Evolutionary conservation across 331 rosid genomes (phyloP), one percentile per base, ranked within the genome.

Genomic region (Arachis monticola): DNA sequence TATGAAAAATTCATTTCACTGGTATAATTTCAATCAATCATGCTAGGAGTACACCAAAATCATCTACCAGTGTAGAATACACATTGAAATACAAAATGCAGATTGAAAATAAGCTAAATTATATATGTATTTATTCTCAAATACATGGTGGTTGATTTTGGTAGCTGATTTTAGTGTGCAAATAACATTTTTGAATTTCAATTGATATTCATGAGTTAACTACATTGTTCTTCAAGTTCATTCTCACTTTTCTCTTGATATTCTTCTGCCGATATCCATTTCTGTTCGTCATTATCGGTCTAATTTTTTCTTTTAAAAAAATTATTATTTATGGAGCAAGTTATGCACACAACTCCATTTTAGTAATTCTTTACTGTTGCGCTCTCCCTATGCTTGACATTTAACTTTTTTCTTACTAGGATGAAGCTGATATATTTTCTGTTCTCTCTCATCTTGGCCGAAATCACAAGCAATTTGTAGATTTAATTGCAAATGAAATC

Each of bases 361-460:
- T 67, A 53, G 64, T n/a, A 60, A 38, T 31, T 78, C 11, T 61
- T 35, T 22, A 27, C 17, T 69, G 9, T 51, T 69, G 12, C 38
- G 51, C 64, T 31, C n/a, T 77, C 13, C 55, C 52, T 3, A 2
- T 56, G 9, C 70, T 55, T 63, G 68, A 80, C 63, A 50, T 77
- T 6, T 31, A 57, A 27, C 46, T 50, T 41, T 47, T 42, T 40
- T 74, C 65, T 40, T 90, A 76, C 31, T 88, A 94, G 97, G 98
- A 94, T 77, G 98, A 94, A 84, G 89, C 88, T 77, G 95, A 86
- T 80, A 73, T 80, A 62, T 85, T 91, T 78, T 88, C 87, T 17
- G 86, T 81, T 50, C 55, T 90, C 76, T 91, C 88, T 85, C 93
- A 86, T 85, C 82, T 91, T 63, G 96, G 96, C 57, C 88, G 79